Evolutionary conservation across 78 protist genomes (phyloP).

Genomic region (Dictyostelium intermedium): DNA sequence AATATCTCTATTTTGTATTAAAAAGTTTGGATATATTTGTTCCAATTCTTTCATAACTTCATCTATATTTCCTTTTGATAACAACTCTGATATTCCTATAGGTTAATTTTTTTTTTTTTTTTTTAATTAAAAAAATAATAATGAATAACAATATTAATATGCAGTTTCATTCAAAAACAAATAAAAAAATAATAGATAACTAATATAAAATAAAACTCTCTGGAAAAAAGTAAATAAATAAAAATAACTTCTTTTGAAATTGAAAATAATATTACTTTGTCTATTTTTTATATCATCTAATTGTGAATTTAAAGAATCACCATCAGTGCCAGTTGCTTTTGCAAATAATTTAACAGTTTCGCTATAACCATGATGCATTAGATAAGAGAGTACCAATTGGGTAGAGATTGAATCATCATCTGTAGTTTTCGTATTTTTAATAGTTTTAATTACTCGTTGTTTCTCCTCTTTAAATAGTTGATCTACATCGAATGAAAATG

Average conservation of each 20-base stretch:
- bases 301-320: conserved; percentile 32
- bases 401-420: conserved; percentile 50
- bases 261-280: background rate
- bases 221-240: no score
- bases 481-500: conserved; percentile 81
- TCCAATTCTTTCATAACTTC: conserved; percentile 37
- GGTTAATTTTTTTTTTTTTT: background rate
- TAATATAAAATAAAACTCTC: background rate
- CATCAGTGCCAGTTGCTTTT: conserved; percentile 25
- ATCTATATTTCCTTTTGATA: conserved; percentile 75
- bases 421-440: conserved; percentile 8
- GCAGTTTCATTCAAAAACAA: no score
- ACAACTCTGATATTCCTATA: conserved; percentile 59
- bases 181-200: background rate
- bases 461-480: conserved; percentile 72
- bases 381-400: conserved; percentile 64
- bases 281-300: conserved; percentile 59
- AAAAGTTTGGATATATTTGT: conserved; percentile 56
- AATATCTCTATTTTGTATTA: conserved; percentile 26
- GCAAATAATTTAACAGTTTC: conserved; percentile 83
- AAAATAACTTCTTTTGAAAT: no score
- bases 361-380: conserved; percentile 84
- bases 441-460: conserved; percentile 13
- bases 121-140: background rate
- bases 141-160: background rate